Evolutionary conservation across 2,329 filamentous ascomycete species (phyloP), one percentile per base, ranked within the genome.

Genomic region (Cytospora leucostoma): DNA sequence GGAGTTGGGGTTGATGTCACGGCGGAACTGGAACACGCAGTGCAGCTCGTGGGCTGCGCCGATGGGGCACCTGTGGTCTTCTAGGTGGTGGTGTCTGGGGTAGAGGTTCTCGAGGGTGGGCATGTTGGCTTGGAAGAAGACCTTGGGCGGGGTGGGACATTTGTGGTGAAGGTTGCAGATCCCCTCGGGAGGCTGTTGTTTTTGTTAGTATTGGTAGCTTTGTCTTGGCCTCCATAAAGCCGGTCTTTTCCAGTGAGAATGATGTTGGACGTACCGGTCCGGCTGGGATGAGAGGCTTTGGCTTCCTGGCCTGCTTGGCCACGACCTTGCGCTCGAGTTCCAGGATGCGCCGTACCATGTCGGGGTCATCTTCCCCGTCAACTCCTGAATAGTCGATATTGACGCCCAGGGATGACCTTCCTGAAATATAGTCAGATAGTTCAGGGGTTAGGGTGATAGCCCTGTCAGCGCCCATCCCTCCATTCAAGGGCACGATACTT

Each of bases 351-450:
- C 27, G 34, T 2, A 49, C 51, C 21, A 64, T 34, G 19, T 50
- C 49, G 12, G 37, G 62, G 13, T 64, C 59, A 15, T 55, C 13
- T 72, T 62, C 59, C 4, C n/a, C 37, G n/a, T 57, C 49, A 7
- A 15, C 17, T 33, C 33, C 49, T 7, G 50, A 27, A 17, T 33
- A 34, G 13, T 19, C 8, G 37, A 44, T 33, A 33, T 13, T 13
- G 49, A 35, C 37, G 13, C 35, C 7, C n/a, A 34, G 12, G 15
- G 58, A 37, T 5, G n/a, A 15, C 12, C n/a, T 15, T 12, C 49
- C 38, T 7, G n/a, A 8, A 5, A 33, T 11, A 5, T 61, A 32
- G n/a, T 59, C 57, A 15, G 58, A 33, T 12, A n/a, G 38, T n/a
- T 51, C 40, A 19, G 58, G 44, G n/a, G 13, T 44, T 38, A 55